Conservation (phyloP, 139 green algal species). For the Mychonastes homosphaera region DNA sequence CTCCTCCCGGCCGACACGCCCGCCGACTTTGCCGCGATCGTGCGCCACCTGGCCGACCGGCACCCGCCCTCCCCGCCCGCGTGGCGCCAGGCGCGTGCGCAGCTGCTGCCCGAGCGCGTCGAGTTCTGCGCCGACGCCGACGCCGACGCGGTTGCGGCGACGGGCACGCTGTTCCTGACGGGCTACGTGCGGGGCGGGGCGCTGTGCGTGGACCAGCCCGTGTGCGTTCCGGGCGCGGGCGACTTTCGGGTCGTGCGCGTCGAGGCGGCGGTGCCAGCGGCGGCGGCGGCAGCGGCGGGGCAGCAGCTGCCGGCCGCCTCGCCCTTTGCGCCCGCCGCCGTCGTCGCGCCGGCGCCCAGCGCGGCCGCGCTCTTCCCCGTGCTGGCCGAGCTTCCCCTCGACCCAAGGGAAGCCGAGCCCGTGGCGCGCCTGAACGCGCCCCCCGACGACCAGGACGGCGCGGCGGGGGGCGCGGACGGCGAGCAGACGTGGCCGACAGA, state of each 20-base stretch:
- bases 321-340: too few relatives aligned
- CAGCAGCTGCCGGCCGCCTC: too few relatives aligned
- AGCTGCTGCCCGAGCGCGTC: slow-evolving; percentile 49
- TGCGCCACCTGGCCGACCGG: slow-evolving; percentile 54
- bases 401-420: too few relatives aligned
- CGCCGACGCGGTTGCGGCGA: background rate
- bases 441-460: too few relatives aligned
- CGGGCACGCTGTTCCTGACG: slow-evolving; percentile 36
- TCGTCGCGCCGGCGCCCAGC: too few relatives aligned
- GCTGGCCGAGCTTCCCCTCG: too few relatives aligned
- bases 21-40: slow-evolving; percentile 43
- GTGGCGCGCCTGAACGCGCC: too few relatives aligned
- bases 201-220: slow-evolving; percentile 59
- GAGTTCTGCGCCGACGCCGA: slow-evolving; percentile 17
- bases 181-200: slow-evolving; percentile 55
- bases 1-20: slow-evolving; percentile 37
- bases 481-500: slow-evolving; percentile 93
- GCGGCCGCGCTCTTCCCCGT: too few relatives aligned
- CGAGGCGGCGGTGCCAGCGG: slow-evolving; percentile 14
- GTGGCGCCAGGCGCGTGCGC: slow-evolving; percentile 65
- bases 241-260: slow-evolving; percentile 69
- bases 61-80: slow-evolving; percentile 28
- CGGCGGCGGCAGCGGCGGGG: slow-evolving; percentile 5
- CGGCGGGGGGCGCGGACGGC: slow-evolving; percentile 8
- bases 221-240: slow-evolving; percentile 63